Evolutionary conservation across 495 filamentous ascomycete species (phyloP).

Genomic region (Hypoxylon fragiforme): DNA sequence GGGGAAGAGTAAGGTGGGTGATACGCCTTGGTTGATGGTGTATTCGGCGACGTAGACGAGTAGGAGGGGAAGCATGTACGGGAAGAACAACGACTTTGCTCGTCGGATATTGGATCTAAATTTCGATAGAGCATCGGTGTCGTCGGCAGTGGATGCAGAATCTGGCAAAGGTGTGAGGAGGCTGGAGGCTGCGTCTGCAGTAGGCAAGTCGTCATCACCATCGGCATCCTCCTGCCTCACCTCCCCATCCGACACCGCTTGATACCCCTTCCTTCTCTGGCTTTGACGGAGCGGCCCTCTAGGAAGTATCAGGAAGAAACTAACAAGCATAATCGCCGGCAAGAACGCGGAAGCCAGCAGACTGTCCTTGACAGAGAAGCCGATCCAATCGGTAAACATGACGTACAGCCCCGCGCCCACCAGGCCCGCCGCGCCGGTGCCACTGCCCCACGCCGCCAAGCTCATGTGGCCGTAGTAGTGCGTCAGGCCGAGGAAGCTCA

Average conservation of each 20-base stretch:
- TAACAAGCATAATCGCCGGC: constrained; percentile 78
- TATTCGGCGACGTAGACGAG: constrained; percentile 96
- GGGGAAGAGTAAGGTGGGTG: constrained; percentile 87
- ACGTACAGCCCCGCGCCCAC: constrained; percentile 87
- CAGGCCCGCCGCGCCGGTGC: constrained; percentile 88
- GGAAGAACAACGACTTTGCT: constrained; percentile 50
- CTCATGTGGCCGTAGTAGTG: constrained; percentile 93
- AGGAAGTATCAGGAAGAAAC: constrained; percentile 83
- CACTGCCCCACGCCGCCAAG: constrained; percentile 88
- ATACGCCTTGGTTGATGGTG: constrained; percentile 91
- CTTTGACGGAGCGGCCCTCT: constrained; percentile 55
- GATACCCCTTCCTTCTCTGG: constrained; percentile 44
- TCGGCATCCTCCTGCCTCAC: constrained; percentile 44
- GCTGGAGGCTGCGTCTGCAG: constrained; percentile 37
- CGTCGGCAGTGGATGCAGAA: constrained; percentile 17
- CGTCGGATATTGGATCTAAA: constrained; percentile 54
- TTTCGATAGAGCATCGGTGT: constrained; percentile 28
- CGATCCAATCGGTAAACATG: constrained; percentile 75
- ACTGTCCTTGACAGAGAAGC: constrained; percentile 68
- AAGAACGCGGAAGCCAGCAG: constrained; percentile 76
- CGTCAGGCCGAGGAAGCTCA: constrained; percentile 86
- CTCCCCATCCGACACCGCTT: constrained; percentile 47
- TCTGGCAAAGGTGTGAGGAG: constrained; percentile 43
- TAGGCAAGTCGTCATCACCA: constrained; percentile 37
- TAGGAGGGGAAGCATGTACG: constrained; percentile 83